Evolutionary conservation across 495 filamentous ascomycete genomes (phyloP).

Genomic region (Aspergillus coremiiformis): DNA sequence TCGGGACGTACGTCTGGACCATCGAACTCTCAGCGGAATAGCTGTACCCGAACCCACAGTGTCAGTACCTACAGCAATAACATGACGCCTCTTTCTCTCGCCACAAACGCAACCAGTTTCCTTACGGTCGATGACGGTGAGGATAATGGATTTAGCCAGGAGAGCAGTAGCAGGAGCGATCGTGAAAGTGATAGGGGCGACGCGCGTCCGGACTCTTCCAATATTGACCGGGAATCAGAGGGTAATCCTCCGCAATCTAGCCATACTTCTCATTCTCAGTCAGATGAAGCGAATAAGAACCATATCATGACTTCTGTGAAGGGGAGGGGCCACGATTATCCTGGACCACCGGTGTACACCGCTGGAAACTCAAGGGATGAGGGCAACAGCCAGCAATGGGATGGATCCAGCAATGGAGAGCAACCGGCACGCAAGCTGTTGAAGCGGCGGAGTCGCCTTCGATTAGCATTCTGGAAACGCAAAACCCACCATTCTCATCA

Average conservation of each 20-base stretch:
- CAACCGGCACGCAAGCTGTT: conserved; percentile 20
- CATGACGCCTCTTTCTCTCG: conserved; percentile 41
- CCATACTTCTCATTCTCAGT: conserved; percentile 15
- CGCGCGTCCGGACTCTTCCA: conserved; percentile 12
- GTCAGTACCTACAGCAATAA: conserved; percentile 38
- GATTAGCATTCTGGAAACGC: conserved; percentile 42
- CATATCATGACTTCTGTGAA: conserved; percentile 16
- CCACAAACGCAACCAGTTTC: conserved; percentile 47
- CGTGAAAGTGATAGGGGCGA: conserved; percentile 11
- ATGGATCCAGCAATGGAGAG: conserved; percentile 18
- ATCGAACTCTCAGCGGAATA: conserved; percentile 35
- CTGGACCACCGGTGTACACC: conserved; percentile 23
- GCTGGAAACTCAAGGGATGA: conserved; percentile 27
- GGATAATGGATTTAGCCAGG: conserved; percentile 29
- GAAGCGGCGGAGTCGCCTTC: conserved; percentile 37
- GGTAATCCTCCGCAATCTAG: background rate
- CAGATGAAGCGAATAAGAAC: conserved; percentile 24
- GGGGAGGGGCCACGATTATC: conserved; percentile 23
- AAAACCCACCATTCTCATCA: conserved; percentile 27
- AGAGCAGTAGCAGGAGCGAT: conserved; percentile 26
- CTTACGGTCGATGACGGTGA: conserved; percentile 44
- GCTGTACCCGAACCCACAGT: conserved; percentile 39
- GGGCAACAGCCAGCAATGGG: conserved; percentile 12
- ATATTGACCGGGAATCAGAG: background rate
- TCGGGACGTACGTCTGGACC: conserved; percentile 31